These are phyloP conservation scores for Nakazawaea ishiwadae DNA, from an alignment of 805 yeast genomes.

Conservation along the genomic window DNA sequence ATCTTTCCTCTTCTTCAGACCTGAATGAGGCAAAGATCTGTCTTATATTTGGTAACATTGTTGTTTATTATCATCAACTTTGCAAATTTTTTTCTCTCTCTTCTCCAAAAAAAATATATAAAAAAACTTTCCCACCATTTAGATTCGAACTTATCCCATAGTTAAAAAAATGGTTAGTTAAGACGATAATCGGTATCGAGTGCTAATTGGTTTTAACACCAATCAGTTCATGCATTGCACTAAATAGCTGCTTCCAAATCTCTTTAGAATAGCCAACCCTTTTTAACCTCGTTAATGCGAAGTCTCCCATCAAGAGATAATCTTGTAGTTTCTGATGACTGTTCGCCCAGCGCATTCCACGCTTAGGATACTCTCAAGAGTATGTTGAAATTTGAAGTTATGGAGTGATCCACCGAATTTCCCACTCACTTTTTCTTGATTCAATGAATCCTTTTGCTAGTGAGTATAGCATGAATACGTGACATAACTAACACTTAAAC, in stretches of 20 bases:
- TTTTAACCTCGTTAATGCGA: slow-evolving; percentile 22
- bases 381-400: slow-evolving; percentile 27
- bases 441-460: slow-evolving; percentile 9
- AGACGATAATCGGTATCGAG: slow-evolving; percentile 62
- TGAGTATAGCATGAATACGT: slow-evolving; percentile 13
- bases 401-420: slow-evolving; percentile 62
- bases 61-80: slow-evolving; percentile 14
- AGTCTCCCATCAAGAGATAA: slow-evolving; percentile 43
- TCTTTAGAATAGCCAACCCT: slow-evolving; percentile 14
- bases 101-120: slow-evolving; percentile 18
- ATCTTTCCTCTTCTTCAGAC: slow-evolving; percentile 80
- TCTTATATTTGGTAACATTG: slow-evolving; percentile 70
- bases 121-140: slow-evolving; percentile 6
- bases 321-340: slow-evolving; percentile 44
- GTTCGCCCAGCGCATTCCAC: slow-evolving; percentile 52
- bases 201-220: slow-evolving; percentile 22
- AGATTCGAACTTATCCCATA: slow-evolving; percentile 17
- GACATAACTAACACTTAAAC: slow-evolving; percentile 7
- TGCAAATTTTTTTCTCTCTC: slow-evolving; percentile 11
- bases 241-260: slow-evolving; percentile 35
- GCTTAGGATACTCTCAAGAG: slow-evolving; percentile 56
- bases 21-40: slow-evolving; percentile 78
- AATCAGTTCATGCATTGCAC: slow-evolving; percentile 57
- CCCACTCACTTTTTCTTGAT: slow-evolving; percentile 35
- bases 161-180: slow-evolving; percentile 21